These are phyloP conservation scores for Heterobasidion parviporum DNA, from an alignment of 1,284 basidiomycete species.

Conservation along the genomic window DNA sequence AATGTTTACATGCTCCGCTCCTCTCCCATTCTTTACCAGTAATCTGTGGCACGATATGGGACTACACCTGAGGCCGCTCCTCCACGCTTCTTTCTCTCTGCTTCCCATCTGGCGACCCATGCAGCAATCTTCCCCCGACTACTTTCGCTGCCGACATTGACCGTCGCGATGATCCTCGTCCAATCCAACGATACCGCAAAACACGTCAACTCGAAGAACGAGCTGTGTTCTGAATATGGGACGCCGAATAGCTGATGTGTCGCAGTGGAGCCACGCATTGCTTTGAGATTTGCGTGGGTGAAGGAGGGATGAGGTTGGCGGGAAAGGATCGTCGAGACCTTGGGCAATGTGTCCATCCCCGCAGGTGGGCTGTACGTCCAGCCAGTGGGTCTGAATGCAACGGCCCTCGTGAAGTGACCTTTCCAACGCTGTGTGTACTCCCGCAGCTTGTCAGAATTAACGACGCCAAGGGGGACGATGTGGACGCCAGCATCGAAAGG, in stretches of 20 bases:
- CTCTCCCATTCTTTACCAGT: conserved; percentile 41
- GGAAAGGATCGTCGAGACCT: conserved; percentile 60
- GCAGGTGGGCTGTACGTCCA: conserved; percentile 81
- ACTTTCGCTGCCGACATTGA: conserved; percentile 81
- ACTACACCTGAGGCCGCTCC: conserved; percentile 34
- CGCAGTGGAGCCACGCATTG: conserved; percentile 65
- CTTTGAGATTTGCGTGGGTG: conserved; percentile 57
- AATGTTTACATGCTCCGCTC: no score
- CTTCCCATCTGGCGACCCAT: conserved; percentile 85
- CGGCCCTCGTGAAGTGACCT: conserved; percentile 63
- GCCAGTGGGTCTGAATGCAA: conserved; percentile 90
- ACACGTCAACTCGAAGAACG: conserved; percentile 89
- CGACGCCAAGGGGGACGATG: conserved; percentile 73
- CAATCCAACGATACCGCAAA: conserved; percentile 83
- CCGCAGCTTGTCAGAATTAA: conserved; percentile 74
- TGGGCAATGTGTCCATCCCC: conserved; percentile 54
- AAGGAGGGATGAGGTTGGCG: conserved; percentile 59
- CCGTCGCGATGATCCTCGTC: conserved; percentile 89
- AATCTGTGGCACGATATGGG: conserved; percentile 52
- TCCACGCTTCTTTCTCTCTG: conserved; percentile 59
- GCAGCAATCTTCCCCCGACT: conserved; percentile 78
- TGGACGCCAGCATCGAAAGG: conserved; percentile 80
- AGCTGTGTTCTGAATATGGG: conserved; percentile 95
- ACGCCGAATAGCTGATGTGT: conserved; percentile 77
- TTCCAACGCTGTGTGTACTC: conserved; percentile 74